Base-by-base conservation (phyloP, 805 yeast species). In the Phaffomyces antillensis region DNA sequence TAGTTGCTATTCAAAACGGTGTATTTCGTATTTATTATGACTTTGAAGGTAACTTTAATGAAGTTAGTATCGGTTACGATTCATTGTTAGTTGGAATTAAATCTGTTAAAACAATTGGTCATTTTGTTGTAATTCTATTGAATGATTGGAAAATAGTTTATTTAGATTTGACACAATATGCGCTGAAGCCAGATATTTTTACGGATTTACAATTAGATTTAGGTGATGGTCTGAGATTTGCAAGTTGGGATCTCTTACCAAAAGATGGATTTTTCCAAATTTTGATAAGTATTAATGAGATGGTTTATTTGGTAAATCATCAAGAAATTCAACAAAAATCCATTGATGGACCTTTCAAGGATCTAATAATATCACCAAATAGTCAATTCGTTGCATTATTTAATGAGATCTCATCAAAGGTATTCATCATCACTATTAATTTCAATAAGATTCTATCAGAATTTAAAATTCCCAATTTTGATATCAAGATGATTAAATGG, bases 21-120 rank as follows among this genome's bases (percentile, higher is more conserved):
- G 67, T 63, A 26, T 75, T 72, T 23, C 66, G 95, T 25, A 64
- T 71, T 25, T 86, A 84, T 61, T 62, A 69, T 36, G 89, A 85
- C 54, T 78, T 83, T 50, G 76, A 76, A 18, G 85, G 86, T 4
- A 81, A 76, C 38, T 86, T 85, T 58, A 69, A 70, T 40, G 87
- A 81, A 53, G 41, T 41, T 20, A 41, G 47, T 20, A 36, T 38
- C 11, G 42, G 36, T 4, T 16, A 55, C 17, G 63, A 60, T 6
- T 62, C 67, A 0, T 70, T 65, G 34, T 47, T 54, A 8, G 52
- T 48, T 20, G 64, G 63, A 0, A 60, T 74, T 8, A 42, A 49
- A 5, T 70, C 70, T 3, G 66, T 63, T 13, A 58, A 62, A 42
- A 69, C 76, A 40, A 67, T 66, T 63, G 61, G 59, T 5, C 44